Conservation (phyloP, 768 basidiomycete genomes). For the Mycena epipterygia region DNA sequence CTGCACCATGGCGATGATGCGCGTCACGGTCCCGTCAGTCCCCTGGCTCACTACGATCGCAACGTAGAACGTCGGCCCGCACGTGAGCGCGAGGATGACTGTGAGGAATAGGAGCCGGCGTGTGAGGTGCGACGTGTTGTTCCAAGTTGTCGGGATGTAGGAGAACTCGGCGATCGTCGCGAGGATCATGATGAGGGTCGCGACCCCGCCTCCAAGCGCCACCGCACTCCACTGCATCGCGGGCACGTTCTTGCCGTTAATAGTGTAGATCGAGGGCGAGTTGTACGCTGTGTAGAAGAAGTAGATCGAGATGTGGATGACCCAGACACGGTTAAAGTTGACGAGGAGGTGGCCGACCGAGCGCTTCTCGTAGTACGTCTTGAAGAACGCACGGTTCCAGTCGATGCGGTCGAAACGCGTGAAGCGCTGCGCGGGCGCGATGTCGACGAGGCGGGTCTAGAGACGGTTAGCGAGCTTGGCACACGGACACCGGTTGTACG, state of each 20-base stretch:
- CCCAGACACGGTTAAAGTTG: constrained; percentile 99
- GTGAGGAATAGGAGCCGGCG: constrained; percentile 91
- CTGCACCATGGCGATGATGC: constrained; percentile 96
- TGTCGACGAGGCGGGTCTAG: constrained; percentile 91
- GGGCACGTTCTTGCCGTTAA: constrained; percentile 64
- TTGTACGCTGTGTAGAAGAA: constrained; percentile 98
- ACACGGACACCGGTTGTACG: neutral
- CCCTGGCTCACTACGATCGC: constrained; percentile 88
- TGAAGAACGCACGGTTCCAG: constrained; percentile 98
- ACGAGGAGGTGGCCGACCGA: constrained; percentile 97
- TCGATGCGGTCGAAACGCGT: constrained; percentile 98
- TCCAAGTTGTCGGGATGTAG: constrained; percentile 99
- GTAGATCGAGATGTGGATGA: constrained; percentile 94
- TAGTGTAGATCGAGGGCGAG: constrained; percentile 85
- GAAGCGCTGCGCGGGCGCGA: constrained; percentile 92
- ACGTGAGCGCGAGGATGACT: constrained; percentile 91
- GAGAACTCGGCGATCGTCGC: constrained; percentile 96
- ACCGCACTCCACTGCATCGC: constrained; percentile 95
- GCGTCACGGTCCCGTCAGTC: constrained; percentile 76
- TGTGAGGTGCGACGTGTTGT: constrained; percentile 96
- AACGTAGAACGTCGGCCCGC: constrained; percentile 95
- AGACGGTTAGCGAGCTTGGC: neutral
- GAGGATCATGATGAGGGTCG: constrained; percentile 94
- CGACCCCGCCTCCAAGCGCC: constrained; percentile 94
- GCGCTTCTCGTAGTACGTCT: constrained; percentile 98